Evolutionary conservation across 2,329 filamentous ascomycete species (phyloP).

Genomic region (Cordyceps javanica): DNA sequence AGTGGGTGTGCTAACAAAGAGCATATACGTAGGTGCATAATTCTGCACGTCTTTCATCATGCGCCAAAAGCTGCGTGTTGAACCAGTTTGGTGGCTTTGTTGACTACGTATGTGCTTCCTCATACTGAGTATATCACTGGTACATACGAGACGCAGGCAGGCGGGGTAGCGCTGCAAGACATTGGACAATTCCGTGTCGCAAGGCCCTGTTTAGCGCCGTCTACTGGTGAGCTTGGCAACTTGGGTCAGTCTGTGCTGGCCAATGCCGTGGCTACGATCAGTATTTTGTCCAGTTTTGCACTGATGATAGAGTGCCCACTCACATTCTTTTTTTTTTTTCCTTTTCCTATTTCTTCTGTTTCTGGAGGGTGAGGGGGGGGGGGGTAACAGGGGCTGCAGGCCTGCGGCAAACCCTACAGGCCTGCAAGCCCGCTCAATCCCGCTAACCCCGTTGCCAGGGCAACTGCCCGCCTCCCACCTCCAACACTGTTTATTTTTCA

Average conservation of each 20-base stretch:
- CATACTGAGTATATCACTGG: too few species aligned
- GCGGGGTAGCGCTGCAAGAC: slow-evolving; percentile 9
- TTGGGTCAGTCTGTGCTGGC: neutral
- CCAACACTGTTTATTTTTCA: slow-evolving; percentile 26
- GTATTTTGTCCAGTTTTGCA: too few species aligned
- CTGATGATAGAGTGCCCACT: too few species aligned
- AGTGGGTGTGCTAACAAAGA: too few species aligned
- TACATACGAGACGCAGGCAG: neutral
- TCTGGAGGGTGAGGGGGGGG: too few species aligned
- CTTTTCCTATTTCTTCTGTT: neutral
- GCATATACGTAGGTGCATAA: too few species aligned
- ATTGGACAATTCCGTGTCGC: neutral
- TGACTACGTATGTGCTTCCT: too few species aligned
- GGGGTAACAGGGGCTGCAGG: too few species aligned
- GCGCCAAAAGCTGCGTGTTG: too few species aligned
- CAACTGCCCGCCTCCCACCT: slow-evolving; percentile 20
- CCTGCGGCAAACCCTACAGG: neutral
- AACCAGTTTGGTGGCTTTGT: too few species aligned
- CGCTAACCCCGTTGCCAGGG: slow-evolving; percentile 21
- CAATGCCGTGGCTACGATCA: neutral
- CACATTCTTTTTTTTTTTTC: too few species aligned
- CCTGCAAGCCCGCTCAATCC: neutral
- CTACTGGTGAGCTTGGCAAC: neutral
- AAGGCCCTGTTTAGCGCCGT: neutral
- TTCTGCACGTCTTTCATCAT: too few species aligned